phyloP scores from a whole-genome alignment of 2,329 filamentous ascomycete genomes.

The Ophiostoma novo-ulmi region DNA sequence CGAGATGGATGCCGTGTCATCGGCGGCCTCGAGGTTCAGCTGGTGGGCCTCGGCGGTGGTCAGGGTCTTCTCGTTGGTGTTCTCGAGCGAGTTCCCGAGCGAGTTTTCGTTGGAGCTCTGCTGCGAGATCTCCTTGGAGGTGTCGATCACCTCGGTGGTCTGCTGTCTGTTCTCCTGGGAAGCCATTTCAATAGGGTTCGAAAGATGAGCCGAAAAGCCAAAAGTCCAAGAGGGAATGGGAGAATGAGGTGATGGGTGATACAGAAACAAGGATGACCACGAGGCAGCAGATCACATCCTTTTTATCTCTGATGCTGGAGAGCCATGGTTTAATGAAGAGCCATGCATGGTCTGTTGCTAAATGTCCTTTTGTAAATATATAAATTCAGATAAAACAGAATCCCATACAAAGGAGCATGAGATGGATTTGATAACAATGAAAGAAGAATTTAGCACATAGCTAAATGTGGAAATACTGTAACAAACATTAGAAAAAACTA shows the following conservation, averaged over 20 bases:
- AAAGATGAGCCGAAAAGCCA: not conserved
- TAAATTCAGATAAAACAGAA: not conserved
- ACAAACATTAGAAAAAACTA: not conserved
- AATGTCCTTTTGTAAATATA: not conserved
- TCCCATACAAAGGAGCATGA: not conserved
- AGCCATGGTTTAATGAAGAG: not conserved
- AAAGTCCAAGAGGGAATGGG: not conserved
- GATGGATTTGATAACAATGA: not conserved
- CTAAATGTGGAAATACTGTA: not conserved
- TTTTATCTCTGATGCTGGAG: not conserved
- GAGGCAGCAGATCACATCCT: slow-evolving; percentile 12
- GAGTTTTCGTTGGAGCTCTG: no score
- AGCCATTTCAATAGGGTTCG: not conserved
- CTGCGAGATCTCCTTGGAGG: not conserved
- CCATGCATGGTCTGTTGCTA: not conserved
- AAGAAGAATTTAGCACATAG: not conserved
- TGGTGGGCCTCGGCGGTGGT: not conserved
- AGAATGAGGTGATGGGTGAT: not conserved
- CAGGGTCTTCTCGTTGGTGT: not conserved
- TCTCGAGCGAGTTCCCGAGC: not conserved
- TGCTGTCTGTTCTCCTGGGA: slow-evolving; percentile 11
- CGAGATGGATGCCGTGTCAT: not conserved
- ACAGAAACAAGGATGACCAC: not conserved
- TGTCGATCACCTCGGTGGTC: not conserved
- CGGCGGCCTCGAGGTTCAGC: not conserved